phyloP scores from a whole-genome alignment of 345 rosid species.

The Syzygium aqueum region DNA sequence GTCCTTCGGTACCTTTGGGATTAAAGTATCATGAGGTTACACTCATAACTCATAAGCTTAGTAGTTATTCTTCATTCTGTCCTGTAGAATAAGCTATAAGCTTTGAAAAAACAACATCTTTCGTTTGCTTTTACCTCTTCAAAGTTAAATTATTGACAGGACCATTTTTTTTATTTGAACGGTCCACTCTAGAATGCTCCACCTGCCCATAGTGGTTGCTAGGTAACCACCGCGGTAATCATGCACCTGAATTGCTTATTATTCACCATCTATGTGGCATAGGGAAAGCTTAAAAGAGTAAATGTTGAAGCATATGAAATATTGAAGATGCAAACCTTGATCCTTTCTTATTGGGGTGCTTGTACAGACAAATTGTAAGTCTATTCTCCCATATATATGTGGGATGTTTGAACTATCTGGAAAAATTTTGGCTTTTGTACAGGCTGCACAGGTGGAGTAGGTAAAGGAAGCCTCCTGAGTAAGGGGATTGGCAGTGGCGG shows the following conservation, averaged over 20 bases:
- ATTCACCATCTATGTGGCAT: neutral
- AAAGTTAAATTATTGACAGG: neutral
- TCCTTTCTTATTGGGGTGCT: neutral
- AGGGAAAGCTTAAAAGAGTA: neutral
- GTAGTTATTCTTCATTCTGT: neutral
- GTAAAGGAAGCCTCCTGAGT: slow-evolving; percentile 60
- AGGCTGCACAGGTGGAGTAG: slow-evolving; percentile 95
- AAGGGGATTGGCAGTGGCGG: slow-evolving; percentile 87
- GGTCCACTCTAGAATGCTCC: neutral
- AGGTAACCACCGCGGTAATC: neutral
- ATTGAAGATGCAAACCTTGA: neutral
- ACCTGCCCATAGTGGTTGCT: neutral
- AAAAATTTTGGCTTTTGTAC: slow-evolving; percentile 18
- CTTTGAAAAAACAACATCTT: neutral
- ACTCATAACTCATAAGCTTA: neutral
- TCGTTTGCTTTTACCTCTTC: neutral
- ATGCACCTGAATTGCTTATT: neutral
- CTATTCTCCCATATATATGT: neutral
- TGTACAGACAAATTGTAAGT: neutral
- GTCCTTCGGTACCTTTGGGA: neutral
- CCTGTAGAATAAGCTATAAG: neutral
- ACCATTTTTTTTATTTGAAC: neutral
- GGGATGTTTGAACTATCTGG: neutral
- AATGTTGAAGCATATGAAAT: neutral
- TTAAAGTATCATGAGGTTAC: neutral